phyloP scores from a whole-genome alignment of 768 basidiomycete genomes.

The Cubamyces lactineus region DNA sequence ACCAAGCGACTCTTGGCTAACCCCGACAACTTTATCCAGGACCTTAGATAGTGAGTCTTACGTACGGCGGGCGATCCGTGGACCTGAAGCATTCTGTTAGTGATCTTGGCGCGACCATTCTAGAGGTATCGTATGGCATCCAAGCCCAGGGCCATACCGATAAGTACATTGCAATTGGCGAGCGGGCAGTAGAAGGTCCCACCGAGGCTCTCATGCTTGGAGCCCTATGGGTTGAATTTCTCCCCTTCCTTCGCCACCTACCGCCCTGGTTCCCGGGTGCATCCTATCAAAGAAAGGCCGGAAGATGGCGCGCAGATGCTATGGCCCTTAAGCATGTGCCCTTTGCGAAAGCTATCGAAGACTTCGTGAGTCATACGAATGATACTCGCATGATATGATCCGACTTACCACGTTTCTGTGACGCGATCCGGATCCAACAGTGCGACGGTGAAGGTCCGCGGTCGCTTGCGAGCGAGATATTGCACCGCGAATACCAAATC shows the following conservation, averaged over 20 bases:
- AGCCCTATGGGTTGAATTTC: conserved; percentile 14
- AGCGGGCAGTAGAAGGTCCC: conserved; percentile 9
- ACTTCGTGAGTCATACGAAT: not conserved
- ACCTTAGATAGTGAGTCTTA: conserved; percentile 8
- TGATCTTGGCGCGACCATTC: conserved; percentile 14
- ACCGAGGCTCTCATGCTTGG: conserved; percentile 6
- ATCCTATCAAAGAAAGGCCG: conserved; percentile 21
- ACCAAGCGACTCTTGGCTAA: not conserved
- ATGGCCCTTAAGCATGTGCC: conserved; percentile 14
- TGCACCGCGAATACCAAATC: conserved; percentile 9
- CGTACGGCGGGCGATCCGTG: not conserved
- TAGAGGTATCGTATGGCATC: conserved; percentile 25
- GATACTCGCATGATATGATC: too few relatives aligned
- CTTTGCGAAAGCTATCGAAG: conserved; percentile 4
- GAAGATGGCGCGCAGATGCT: not conserved
- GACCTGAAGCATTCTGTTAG: not conserved
- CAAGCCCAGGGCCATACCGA: conserved; percentile 3
- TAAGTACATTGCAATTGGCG: conserved; percentile 7
- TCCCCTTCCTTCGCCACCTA: conserved; percentile 22
- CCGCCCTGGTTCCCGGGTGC: conserved; percentile 32
- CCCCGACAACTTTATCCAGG: conserved; percentile 12
- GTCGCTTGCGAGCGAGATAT: conserved; percentile 8
- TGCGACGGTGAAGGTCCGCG: not conserved
- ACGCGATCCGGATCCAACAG: not conserved
- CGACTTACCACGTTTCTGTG: too few relatives aligned